Conservation (phyloP, 805 yeast genomes). For the Kurtzmaniella cleridarum region DNA sequence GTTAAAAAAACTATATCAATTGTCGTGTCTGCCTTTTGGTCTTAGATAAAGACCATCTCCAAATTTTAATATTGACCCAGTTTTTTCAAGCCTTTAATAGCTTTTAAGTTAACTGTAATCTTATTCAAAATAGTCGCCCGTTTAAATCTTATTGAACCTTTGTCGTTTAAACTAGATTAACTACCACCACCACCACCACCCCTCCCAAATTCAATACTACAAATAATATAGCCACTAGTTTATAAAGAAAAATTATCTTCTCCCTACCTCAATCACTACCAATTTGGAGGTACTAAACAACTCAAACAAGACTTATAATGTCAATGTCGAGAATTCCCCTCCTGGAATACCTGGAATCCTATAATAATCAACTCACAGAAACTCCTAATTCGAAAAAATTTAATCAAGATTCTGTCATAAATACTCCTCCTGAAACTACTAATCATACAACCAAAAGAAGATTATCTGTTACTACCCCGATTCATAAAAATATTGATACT, state of each 20-base stretch:
- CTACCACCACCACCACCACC: too few relatives aligned
- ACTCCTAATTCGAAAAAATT: conserved; percentile 19
- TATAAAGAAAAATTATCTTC: not conserved
- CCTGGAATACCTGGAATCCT: conserved; percentile 8
- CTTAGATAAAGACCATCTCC: too few relatives aligned
- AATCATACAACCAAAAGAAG: conserved; percentile 11
- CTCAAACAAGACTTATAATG: conserved; percentile 1
- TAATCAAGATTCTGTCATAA: conserved; percentile 17
- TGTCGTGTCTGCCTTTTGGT: too few relatives aligned
- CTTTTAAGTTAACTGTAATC: too few relatives aligned
- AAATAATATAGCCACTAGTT: not conserved
- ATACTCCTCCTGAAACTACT: conserved; percentile 33
- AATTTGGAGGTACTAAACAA: not conserved
- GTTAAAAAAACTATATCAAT: too few relatives aligned
- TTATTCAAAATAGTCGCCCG: too few relatives aligned
- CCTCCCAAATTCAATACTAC: not conserved
- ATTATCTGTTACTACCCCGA: conserved; percentile 15
- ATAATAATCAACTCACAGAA: conserved; percentile 11
- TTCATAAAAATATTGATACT: conserved; percentile 5
- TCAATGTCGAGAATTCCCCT: conserved; percentile 9
- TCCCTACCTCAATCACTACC: not conserved
- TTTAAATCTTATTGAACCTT: too few relatives aligned
- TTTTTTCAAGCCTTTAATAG: too few relatives aligned
- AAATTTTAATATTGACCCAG: too few relatives aligned
- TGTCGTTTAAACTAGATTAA: too few relatives aligned